Evolutionary conservation across 2,329 filamentous ascomycete species (phyloP).

Genomic region (Thelonectria discophora): DNA sequence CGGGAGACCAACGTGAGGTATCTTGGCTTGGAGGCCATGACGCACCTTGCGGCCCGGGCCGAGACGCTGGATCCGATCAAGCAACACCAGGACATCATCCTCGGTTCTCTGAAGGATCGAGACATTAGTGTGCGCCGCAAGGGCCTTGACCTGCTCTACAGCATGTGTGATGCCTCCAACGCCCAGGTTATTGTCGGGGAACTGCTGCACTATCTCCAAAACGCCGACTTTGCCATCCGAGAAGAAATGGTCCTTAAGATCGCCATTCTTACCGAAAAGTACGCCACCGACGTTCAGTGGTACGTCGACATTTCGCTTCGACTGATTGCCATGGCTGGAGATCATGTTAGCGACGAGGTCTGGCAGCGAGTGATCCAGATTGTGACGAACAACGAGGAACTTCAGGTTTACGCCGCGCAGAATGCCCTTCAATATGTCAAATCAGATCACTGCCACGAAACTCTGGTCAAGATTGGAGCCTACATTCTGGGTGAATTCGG

Average conservation of each 20-base stretch:
- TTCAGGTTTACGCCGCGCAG: constrained; percentile 95
- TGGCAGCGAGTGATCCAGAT: constrained; percentile 99
- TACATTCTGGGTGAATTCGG: constrained; percentile 98
- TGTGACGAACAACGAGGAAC: constrained; percentile 97
- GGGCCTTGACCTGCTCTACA: constrained; percentile 94
- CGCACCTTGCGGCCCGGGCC: constrained; percentile 90
- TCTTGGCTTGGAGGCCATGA: constrained; percentile 96
- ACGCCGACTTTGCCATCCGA: constrained; percentile 95
- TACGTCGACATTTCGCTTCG: constrained; percentile 97
- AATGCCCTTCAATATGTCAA: constrained; percentile 94
- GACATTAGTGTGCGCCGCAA: constrained; percentile 98
- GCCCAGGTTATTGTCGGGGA: constrained; percentile 93
- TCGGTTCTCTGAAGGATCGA: constrained; percentile 91
- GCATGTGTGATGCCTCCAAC: constrained; percentile 98
- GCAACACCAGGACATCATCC: constrained; percentile 95
- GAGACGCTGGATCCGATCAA: constrained; percentile 98
- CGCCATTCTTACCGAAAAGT: constrained; percentile 97
- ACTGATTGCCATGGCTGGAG: constrained; percentile 94
- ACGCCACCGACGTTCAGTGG: constrained; percentile 98
- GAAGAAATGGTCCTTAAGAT: constrained; percentile 99
- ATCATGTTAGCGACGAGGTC: constrained; percentile 98
- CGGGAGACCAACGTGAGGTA: constrained; percentile 98
- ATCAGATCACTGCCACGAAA: constrained; percentile 93
- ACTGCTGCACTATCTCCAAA: constrained; percentile 92
- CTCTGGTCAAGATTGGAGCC: constrained; percentile 94